Evolutionary conservation across 2,329 filamentous ascomycete genomes (phyloP).

Genomic region (Hyphodiscus sp.): DNA sequence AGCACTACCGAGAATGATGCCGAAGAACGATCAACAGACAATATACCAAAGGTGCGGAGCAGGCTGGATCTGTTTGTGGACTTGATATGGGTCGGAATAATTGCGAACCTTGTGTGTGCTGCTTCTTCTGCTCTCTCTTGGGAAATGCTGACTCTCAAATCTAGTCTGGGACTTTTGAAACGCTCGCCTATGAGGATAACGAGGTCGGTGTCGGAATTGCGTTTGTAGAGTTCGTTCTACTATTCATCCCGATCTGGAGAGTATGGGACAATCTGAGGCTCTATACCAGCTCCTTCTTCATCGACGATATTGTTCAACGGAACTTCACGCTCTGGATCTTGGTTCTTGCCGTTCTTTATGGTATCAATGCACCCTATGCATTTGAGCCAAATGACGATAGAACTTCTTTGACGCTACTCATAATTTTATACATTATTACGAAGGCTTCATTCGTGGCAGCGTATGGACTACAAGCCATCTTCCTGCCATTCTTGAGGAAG

Average conservation of each 20-base stretch:
- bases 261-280: constrained; percentile 14
- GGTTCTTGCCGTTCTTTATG: constrained; percentile 14
- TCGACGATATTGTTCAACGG: constrained; percentile 13
- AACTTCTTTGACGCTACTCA: constrained; percentile 10
- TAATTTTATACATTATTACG: constrained; percentile 11
- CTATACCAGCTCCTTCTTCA: constrained; percentile 12
- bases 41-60: constrained; percentile 4
- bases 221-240: constrained; percentile 10
- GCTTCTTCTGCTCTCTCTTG: no score
- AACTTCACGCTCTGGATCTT: constrained; percentile 16
- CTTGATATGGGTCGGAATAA: constrained; percentile 17
- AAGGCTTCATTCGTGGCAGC: constrained; percentile 10
- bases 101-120: constrained; percentile 9
- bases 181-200: constrained; percentile 8
- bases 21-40: constrained; percentile 3
- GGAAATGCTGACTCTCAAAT: no score
- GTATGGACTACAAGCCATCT: constrained; percentile 3
- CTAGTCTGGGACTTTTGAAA: background rate
- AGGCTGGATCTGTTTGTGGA: constrained; percentile 14
- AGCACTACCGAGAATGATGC: background rate
- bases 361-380: constrained; percentile 16
- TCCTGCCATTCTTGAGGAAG: constrained; percentile 10
- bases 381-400: constrained; percentile 2
- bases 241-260: constrained; percentile 17
- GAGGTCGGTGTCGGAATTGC: constrained; percentile 5